A percentile compares a stretch with the other conserved stretches of the same genome.
phyloP scores from a whole-genome alignment of 306 rosid species.

The Ziziphus jujuba region DNA sequence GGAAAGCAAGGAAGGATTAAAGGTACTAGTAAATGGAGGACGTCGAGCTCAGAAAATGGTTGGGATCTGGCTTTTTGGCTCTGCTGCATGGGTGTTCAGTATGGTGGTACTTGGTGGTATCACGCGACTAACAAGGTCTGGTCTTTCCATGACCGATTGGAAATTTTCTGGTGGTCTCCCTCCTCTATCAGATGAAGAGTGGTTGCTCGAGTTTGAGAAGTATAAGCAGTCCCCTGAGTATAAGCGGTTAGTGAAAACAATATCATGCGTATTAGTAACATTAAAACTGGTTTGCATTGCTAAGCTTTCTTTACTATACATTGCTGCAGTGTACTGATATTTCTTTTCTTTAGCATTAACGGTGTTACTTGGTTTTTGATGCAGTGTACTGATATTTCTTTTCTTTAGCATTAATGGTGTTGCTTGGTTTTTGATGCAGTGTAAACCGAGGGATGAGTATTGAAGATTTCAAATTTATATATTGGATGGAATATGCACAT shows the following conservation, averaged over 20 bases:
- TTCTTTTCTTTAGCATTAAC: background rate
- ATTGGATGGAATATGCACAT: conserved; percentile 82
- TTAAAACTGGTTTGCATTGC: background rate
- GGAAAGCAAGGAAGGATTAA: conserved; percentile 52
- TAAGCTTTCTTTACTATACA: background rate
- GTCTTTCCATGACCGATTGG: conserved; percentile 98
- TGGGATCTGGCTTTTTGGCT: conserved; percentile 88
- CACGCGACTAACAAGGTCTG: conserved; percentile 83
- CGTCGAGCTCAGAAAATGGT: conserved; percentile 65
- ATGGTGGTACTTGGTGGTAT: conserved; percentile 91
- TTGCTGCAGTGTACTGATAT: background rate
- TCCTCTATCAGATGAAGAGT: conserved; percentile 67
- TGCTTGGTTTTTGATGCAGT: conserved; percentile 27
- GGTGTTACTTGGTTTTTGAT: conserved; percentile 8
- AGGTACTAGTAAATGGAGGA: conserved; percentile 73
- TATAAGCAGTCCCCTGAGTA: conserved; percentile 87
- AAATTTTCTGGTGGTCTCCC: conserved; percentile 75
- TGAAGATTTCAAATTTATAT: conserved; percentile 49
- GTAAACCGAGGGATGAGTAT: conserved; percentile 47
- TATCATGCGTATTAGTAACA: background rate
- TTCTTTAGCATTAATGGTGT: background rate
- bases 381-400: conserved; percentile 27
- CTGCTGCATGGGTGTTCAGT: conserved; percentile 93
- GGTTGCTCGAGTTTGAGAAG: conserved; percentile 73
- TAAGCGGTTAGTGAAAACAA: conserved; percentile 52